phyloP scores from a whole-genome alignment of 2,329 filamentous ascomycete species.

The Aphanocladium album region DNA sequence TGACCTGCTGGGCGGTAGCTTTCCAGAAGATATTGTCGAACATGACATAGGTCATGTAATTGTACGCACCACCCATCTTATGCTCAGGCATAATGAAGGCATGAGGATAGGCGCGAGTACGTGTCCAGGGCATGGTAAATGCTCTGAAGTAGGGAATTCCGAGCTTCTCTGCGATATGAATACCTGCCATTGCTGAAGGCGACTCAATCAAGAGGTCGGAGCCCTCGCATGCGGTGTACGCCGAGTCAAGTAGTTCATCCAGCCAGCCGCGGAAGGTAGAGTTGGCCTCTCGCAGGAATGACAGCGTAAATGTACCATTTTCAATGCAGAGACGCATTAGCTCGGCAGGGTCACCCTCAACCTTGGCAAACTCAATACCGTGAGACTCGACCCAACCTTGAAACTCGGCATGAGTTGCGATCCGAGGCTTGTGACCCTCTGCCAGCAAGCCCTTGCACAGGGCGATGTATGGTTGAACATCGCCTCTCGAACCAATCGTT shows the following conservation, averaged over 20 bases:
- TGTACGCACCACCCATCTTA: conserved; percentile 94
- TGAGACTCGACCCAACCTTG: conserved; percentile 84
- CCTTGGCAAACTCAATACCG: conserved; percentile 84
- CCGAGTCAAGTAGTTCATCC: conserved; percentile 76
- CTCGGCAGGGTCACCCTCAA: conserved; percentile 88
- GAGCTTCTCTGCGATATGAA: conserved; percentile 93
- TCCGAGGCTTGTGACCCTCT: conserved; percentile 80
- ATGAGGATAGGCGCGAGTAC: conserved; percentile 91
- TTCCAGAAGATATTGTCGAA: conserved; percentile 98
- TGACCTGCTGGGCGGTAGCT: conserved; percentile 84
- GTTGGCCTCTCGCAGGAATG: conserved; percentile 84
- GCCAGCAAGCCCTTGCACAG: conserved; percentile 84
- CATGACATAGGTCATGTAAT: conserved; percentile 91
- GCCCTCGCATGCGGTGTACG: conserved; percentile 78
- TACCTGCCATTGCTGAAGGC: conserved; percentile 93
- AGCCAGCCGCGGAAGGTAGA: conserved; percentile 91
- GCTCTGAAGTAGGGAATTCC: conserved; percentile 93
- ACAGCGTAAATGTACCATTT: conserved; percentile 92
- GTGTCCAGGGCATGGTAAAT: conserved; percentile 98
- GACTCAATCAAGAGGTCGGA: conserved; percentile 91
- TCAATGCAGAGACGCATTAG: conserved; percentile 95
- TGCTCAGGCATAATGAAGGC: conserved; percentile 89
- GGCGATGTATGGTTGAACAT: conserved; percentile 96
- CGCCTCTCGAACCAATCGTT: conserved; percentile 91
- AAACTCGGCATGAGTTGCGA: conserved; percentile 91